A percentile compares a stretch with the other conserved stretches of the same genome.
These are phyloP conservation scores for Penicillium lagena DNA, from an alignment of 495 filamentous ascomycete genomes.

Conservation along the genomic window DNA sequence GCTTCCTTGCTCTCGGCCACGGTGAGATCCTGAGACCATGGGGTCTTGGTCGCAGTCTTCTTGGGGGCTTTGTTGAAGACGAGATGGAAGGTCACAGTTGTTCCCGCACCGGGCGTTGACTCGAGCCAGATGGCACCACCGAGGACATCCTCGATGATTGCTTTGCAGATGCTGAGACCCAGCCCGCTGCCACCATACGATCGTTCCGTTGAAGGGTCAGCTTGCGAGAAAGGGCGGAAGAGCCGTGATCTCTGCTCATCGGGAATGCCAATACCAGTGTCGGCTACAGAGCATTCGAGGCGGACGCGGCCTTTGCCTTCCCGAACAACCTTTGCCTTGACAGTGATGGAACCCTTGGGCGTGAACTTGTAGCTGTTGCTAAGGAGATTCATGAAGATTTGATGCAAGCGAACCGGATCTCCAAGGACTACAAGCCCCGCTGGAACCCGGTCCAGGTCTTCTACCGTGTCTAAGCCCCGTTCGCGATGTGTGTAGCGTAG, in stretches of 20 bases:
- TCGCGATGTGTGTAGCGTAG: constrained; percentile 79
- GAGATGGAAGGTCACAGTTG: constrained; percentile 79
- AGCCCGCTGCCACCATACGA: constrained; percentile 89
- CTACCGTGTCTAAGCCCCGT: constrained; percentile 67
- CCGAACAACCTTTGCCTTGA: constrained; percentile 60
- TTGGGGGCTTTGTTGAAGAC: constrained; percentile 72
- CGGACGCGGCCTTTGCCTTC: constrained; percentile 65
- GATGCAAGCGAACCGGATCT: constrained; percentile 83
- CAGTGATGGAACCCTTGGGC: constrained; percentile 74
- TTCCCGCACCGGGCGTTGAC: constrained; percentile 66
- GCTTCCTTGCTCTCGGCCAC: constrained; percentile 18
- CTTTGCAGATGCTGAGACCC: constrained; percentile 89
- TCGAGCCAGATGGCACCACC: constrained; percentile 78
- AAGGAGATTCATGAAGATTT: constrained; percentile 88
- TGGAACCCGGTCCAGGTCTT: constrained; percentile 56
- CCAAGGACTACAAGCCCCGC: constrained; percentile 76
- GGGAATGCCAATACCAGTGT: constrained; percentile 86
- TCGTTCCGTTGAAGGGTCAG: constrained; percentile 77
- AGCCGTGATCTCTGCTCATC: constrained; percentile 74
- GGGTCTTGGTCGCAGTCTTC: constrained; percentile 48
- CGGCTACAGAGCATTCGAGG: constrained; percentile 77
- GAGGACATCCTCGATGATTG: constrained; percentile 87
- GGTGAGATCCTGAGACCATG: constrained; percentile 45
- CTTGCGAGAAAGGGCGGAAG: constrained; percentile 87
- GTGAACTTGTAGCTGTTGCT: constrained; percentile 95